Evolutionary conservation across 2,329 filamentous ascomycete genomes (phyloP).

Genomic region (Paraphoma sp.): DNA sequence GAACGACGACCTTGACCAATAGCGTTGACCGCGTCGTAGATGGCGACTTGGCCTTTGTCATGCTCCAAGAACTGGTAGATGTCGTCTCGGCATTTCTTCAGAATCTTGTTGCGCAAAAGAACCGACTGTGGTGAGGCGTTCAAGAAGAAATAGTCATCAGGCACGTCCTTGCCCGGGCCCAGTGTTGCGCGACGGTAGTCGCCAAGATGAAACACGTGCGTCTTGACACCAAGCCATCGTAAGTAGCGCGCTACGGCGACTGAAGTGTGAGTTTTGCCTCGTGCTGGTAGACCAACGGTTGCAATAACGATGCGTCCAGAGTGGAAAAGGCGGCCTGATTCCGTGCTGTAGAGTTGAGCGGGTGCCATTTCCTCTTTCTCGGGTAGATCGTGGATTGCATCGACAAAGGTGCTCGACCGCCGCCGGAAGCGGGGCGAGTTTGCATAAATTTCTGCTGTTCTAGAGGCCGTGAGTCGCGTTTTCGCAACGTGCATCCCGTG

Average conservation of each 20-base stretch:
- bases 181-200: conserved; percentile 95
- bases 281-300: conserved; percentile 91
- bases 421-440: conserved; percentile 89
- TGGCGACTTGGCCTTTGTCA: conserved; percentile 97
- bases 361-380: conserved; percentile 86
- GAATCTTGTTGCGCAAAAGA: conserved; percentile 93
- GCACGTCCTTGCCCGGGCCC: conserved; percentile 81
- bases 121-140: conserved; percentile 92
- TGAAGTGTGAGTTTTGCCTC: conserved; percentile 97
- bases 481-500: conserved; percentile 2
- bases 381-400: conserved; percentile 93
- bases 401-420: conserved; percentile 94
- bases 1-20: conserved; percentile 81
- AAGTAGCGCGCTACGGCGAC: conserved; percentile 95
- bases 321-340: conserved; percentile 95
- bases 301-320: conserved; percentile 97
- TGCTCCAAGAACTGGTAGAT: conserved; percentile 96
- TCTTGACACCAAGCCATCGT: conserved; percentile 97
- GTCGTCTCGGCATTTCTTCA: conserved; percentile 96
- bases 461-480: conserved; percentile 48
- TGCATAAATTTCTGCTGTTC: conserved; percentile 89
- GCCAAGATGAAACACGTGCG: conserved; percentile 94
- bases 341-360: conserved; percentile 96
- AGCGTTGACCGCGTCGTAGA: conserved; percentile 97
- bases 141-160: conserved; percentile 97